Evolutionary conservation across 192 early-diverging fungal genomes (phyloP), one percentile per base, ranked within the genome.

Genomic region (Entomortierella lignicola): DNA sequence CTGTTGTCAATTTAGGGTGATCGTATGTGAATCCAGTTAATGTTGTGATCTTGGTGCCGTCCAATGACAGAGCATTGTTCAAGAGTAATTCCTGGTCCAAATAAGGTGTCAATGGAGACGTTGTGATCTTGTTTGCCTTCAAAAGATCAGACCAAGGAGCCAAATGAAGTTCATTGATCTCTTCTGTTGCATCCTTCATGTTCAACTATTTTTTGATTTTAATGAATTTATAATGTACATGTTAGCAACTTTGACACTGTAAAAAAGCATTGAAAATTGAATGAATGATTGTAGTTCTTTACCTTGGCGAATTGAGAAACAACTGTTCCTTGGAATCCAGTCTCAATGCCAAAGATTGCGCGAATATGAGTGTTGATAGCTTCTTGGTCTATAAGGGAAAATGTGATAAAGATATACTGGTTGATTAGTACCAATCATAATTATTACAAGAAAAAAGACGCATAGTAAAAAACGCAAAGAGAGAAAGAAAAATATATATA

Each of bases 121-220:
- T 91, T 32, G 81, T 82, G 32, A 96, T 89, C 6, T 85, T 86
- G 43, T 86, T 83, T n/a, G 80, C 81, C 29, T 91, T 89, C 70
- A 96, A 85, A 25, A 98, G 81, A 23, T 92, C 90, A 47, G 94
- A 91, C 97, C 97, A 98, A 20, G 97, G 97, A 32, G 92, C 92
- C 59, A 98, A 82, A 60, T 97, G 93, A 80, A 92, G 94, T 67
- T 98, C 96, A 63, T 98, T 98, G 64, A 94, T 93, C 23, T 97
- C 96, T 66, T 99, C 96, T 5, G 93, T 93, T 20, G 96, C 89
- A 15, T 90, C 90, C 51, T 91, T 88, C 54, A 96, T 86, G 70
- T 95, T 92, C n/a, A 96, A 82, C 90, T 95, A 63, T 32, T 10
- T 18, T 50, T 51, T 21, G 12, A 8, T 27, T 13, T 30, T 25